Percentiles rank a stretch among this genome's conserved stretches.
Evolutionary conservation across 2,329 filamentous ascomycete species (phyloP).

Genomic region (Botrytis aclada): DNA sequence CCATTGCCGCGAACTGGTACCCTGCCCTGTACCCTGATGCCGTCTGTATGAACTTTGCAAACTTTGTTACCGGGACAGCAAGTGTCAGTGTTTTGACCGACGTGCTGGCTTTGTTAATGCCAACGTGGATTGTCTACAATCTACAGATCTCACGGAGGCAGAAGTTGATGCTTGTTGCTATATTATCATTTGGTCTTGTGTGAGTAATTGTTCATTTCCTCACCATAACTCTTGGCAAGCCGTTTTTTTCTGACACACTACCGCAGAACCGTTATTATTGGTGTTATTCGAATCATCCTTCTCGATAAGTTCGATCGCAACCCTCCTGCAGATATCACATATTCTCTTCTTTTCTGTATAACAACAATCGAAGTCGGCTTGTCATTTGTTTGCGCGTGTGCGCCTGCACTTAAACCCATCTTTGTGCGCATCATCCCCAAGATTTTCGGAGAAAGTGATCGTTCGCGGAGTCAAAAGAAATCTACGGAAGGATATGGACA

Average conservation of each 20-base stretch:
- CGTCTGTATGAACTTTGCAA: slow-evolving; percentile 20
- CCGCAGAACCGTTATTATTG: background rate
- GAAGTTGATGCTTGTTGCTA: slow-evolving; percentile 19
- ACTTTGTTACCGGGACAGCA: slow-evolving; percentile 16
- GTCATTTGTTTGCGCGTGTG: slow-evolving; percentile 20
- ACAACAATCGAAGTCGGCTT: slow-evolving; percentile 20
- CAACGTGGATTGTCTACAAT: slow-evolving; percentile 25
- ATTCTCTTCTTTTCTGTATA: slow-evolving; percentile 17
- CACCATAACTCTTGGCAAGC: background rate
- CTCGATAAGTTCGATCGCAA: slow-evolving; percentile 1
- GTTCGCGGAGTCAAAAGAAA: background rate
- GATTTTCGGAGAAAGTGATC: slow-evolving; percentile 4
- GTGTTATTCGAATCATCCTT: slow-evolving; percentile 1
- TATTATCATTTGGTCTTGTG: slow-evolving; percentile 10
- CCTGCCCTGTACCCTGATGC: slow-evolving; percentile 13
- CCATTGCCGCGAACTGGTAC: slow-evolving; percentile 21
- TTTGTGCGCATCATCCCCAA: slow-evolving; percentile 14
- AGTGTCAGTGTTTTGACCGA: slow-evolving; percentile 18
- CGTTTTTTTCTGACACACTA: background rate
- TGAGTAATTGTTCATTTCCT: background rate
- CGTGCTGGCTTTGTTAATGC: slow-evolving; percentile 18
- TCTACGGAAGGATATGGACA: background rate
- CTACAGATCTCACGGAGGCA: slow-evolving; percentile 19
- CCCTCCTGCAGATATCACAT: background rate
- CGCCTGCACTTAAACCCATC: slow-evolving; percentile 19